Evolutionary conservation across 2,329 filamentous ascomycete species (phyloP), one percentile per base, ranked within the genome.

Genomic region (Aspergillus sp.): DNA sequence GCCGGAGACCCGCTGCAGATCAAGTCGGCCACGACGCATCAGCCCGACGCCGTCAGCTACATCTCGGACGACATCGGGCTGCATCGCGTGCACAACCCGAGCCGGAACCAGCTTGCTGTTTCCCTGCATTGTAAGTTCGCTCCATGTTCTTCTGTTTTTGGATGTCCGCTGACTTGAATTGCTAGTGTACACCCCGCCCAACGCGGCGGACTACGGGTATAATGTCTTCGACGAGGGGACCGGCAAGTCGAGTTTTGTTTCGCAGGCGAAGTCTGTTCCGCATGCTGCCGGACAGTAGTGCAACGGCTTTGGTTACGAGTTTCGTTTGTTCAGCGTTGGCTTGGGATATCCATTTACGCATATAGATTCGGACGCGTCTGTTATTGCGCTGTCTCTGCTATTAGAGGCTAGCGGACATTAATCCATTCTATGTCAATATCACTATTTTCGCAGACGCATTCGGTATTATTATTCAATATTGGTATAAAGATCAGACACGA

Each of bases 141-240:
- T 10, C 19, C 15, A 31, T 37, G 4, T 34, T 8, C 5, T 14
- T 4, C 13, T 8, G 1, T 8, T 16, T 3, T 17, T n/a, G 7
- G 17, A 7, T 8, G 13, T 32, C 11, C 15, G 24, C 15, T 28
- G 6, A 32, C 12, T 13, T n/a, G n/a, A 6, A 7, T 8, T 7
- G 13, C 2, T 14, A 55, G 52, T 55, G 24, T 55, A 55, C 26
- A 55, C 52, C 2, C 52, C 52, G 1, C 52, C 52, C 1, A 55
- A 55, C 43, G 52, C 52, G 10, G 52, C 52, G 1, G 52, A 55
- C 17, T 54, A 52, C 29, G 52, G 52, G 3, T 55, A 54, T 24
- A 47, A 55, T 24, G 48, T 55, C 16, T 55, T 51, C 30, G 47
- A 55, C 26, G 46, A 48, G 22, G 39, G 34, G 0, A 53, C 51